Percentiles rank a stretch among this genome's conserved stretches.
Evolutionary conservation across 345 rosid genomes (phyloP).

Genomic region (Eucalyptus sideroxylon): DNA sequence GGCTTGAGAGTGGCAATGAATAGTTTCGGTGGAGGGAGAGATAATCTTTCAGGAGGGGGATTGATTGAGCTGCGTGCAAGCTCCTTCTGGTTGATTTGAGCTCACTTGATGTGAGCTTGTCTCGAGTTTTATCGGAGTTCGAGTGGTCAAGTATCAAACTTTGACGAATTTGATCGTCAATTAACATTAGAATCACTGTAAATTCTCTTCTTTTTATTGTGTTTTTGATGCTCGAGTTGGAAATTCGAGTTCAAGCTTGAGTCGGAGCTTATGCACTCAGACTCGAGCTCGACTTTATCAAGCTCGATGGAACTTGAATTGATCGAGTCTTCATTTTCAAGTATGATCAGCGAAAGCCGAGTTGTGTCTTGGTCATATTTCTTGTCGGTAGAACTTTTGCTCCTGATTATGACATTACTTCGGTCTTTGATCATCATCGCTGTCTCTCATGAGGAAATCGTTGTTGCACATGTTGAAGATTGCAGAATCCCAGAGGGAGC

Average conservation of each 20-base stretch:
- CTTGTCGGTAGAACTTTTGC: neutral
- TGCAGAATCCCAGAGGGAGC: constrained; percentile 69
- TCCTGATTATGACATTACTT: neutral
- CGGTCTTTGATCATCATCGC: neutral
- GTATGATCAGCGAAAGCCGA: neutral
- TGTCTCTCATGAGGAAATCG: neutral
- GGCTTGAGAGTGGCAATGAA: neutral
- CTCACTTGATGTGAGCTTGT: neutral
- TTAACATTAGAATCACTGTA: neutral
- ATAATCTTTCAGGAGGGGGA: neutral
- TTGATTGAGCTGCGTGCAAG: neutral
- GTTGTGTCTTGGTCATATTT: neutral
- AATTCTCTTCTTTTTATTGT: neutral
- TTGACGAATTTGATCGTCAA: neutral
- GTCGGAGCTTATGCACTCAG: neutral
- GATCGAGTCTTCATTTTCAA: neutral
- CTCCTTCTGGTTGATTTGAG: neutral
- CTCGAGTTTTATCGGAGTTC: neutral
- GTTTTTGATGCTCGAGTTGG: neutral
- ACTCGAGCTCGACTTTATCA: neutral
- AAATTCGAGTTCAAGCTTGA: neutral
- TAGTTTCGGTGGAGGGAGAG: neutral
- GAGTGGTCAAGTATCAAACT: neutral
- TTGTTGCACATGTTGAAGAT: constrained; percentile 28
- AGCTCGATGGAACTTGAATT: neutral